Evolutionary conservation across 2,329 filamentous ascomycete genomes (phyloP).

Genomic region (Phoma sp.): DNA sequence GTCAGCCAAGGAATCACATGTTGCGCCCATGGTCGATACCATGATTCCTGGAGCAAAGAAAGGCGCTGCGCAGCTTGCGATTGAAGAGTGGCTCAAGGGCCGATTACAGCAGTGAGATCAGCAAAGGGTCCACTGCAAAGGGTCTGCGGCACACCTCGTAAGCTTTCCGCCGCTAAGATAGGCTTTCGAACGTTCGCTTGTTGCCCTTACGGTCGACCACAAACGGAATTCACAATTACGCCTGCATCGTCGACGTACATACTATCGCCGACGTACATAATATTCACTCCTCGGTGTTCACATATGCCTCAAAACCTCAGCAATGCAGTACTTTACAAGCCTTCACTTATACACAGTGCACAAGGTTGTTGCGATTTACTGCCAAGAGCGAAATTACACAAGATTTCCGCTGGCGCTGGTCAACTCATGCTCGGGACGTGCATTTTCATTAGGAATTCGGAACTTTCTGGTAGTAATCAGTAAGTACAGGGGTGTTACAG

Average conservation of each 20-base stretch:
- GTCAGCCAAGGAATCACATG: conserved; percentile 24
- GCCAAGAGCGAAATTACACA: not conserved
- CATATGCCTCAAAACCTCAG: not conserved
- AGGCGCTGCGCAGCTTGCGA: conserved; percentile 16
- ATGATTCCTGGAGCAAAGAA: conserved; percentile 19
- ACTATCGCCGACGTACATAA: too few species aligned
- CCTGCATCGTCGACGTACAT: too few species aligned
- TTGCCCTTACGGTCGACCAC: not conserved
- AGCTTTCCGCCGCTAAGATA: conserved; percentile 14
- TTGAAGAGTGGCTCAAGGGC: conserved; percentile 23
- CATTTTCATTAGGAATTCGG: not conserved
- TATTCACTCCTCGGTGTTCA: too few species aligned
- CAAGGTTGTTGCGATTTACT: not conserved
- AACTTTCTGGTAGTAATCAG: conserved; percentile 2
- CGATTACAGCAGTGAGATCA: conserved; percentile 15
- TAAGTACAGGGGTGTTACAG: not conserved
- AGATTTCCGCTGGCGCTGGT: conserved; percentile 2
- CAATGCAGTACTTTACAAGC: not conserved
- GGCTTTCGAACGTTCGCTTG: conserved; percentile 6
- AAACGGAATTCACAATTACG: not conserved
- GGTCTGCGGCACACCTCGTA: conserved; percentile 3
- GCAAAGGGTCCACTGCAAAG: conserved; percentile 1
- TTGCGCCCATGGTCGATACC: conserved; percentile 28
- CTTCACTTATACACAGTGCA: not conserved
- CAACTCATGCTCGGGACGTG: not conserved